Conservation (phyloP, 345 rosid genomes). For the Brassica nigra region DNA sequence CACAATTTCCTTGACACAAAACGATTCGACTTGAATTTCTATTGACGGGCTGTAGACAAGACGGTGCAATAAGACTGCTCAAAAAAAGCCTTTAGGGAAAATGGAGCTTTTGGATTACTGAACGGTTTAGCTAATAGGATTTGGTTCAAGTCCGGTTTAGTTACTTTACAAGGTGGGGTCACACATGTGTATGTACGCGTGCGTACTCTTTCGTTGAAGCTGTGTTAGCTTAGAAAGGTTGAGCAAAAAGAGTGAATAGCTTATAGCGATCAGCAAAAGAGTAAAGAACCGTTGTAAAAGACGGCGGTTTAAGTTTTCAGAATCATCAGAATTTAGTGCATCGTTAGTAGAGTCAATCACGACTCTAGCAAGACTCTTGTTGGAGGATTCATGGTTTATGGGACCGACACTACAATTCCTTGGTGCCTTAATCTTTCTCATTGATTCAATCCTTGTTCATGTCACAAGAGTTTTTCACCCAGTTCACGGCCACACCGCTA, state of each 20-base stretch:
- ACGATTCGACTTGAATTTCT: neutral
- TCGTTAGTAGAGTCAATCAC: neutral
- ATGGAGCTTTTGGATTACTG: neutral
- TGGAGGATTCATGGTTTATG: too few species aligned
- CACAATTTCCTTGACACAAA: neutral
- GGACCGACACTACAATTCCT: too few species aligned
- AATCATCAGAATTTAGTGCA: neutral
- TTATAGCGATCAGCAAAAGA: neutral
- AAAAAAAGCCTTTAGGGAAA: neutral
- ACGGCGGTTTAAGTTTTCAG: neutral
- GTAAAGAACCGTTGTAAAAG: neutral
- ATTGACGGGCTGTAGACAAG: neutral
- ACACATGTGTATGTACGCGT: neutral
- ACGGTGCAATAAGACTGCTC: neutral
- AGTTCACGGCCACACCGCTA: too few species aligned
- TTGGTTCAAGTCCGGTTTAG: neutral
- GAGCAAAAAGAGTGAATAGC: neutral
- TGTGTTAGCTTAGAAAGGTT: neutral
- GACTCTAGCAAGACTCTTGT: too few species aligned
- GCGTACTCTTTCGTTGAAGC: neutral
- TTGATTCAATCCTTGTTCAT: too few species aligned
- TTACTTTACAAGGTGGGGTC: neutral
- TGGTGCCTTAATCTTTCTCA: too few species aligned
- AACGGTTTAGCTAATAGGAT: neutral
- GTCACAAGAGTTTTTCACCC: too few species aligned